Base-by-base conservation (phyloP, 2,329 filamentous ascomycete genomes). In the Penicillium italicum region DNA sequence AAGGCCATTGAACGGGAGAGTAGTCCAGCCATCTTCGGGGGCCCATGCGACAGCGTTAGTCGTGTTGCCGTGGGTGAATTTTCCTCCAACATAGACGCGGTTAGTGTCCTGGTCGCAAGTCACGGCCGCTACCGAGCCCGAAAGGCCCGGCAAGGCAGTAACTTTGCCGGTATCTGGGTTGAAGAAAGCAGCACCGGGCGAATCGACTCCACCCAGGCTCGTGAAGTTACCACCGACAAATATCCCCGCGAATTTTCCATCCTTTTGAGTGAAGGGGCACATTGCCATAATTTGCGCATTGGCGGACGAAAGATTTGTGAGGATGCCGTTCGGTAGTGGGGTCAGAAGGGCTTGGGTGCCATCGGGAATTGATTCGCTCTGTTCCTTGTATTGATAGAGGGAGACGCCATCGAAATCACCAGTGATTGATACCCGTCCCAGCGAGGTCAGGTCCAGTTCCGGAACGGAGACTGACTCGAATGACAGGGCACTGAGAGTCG, bases 221-320 rank as follows among this genome's bases (percentile, higher is more conserved):
- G 94, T 97, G 71, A 99, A 99, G 77, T 97, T 97, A 45, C 94
- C 94, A 53, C 89, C 94, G 16, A 99, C 82, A 45, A 97, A 83
- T 28, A 97, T 83, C 38, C 88, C 87, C n/a, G 83, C 79, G 54
- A 87, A 75, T 6, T 80, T 82, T 61, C 89, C 88, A 72, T 90
- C 82, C 55, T 81, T 79, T 65, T 81, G 76, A 49, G 85, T 80
- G 66, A 93, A 90, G 20, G 87, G 78, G 77, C 94, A 99, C 89
- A 99, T 94, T 61, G 90, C 82, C 68, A 86, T 83, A 68, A 99
- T 96, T 46, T 88, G 85, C 55, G 88, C 92, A 74, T 97, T 91
- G 42, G 91, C 87, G 38, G 85, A 81, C 50, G 87, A 84, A 46
- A 97, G 77, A 18, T 85, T 84, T 20, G 86, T 82, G 63, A 97